Evolutionary conservation across 1,284 basidiomycete genomes (phyloP), one percentile per base, ranked within the genome.

Genomic region (Paramarasmius palmivorus): DNA sequence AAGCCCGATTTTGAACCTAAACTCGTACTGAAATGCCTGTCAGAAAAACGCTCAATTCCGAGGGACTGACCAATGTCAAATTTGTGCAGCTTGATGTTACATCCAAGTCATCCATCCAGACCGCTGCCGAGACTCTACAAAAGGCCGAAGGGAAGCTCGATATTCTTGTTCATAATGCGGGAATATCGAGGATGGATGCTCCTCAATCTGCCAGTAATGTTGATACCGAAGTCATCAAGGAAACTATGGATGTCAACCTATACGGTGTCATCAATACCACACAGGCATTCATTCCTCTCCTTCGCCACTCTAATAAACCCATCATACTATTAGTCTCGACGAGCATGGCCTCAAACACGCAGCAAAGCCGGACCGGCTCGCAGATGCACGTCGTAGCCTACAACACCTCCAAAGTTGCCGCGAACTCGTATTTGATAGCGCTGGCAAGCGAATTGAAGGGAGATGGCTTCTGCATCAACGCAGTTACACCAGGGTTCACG

Each of bases 271-370:
- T 73, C 56, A 70, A 70, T 55, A 70, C 65, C 36, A 73, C 66
- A 44, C 66, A 63, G 44, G 63, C 68, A 20, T 68, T 72, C 62
- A 58, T 72, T 38, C 72, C 69, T 5, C 66, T 74, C 23, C 60
- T 76, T 12, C 69, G 29, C 12, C 6, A 12, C 6, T 32, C 29
- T 12, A 32, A 6, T 4, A 17, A 53, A 36, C 42, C 49, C 8
- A 57, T 62, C 7, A 65, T 68, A 54, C 68, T 75, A 36, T 54
- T 74, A 52, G 68, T 69, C 39, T 62, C 63, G 29, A 70, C 66
- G 8, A 72, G 73, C 57, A 74, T 77, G 73, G 68, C 91, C 1
- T 87, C 88, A 53, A 94, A 94, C 44, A n/a, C 52, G 9, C 37
- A 25, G 17, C 55, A 57, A 39, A 36, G 50, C 10, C 41, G 53